phyloP scores from a whole-genome alignment of 345 rosid genomes.

The Citropsis articulata region DNA sequence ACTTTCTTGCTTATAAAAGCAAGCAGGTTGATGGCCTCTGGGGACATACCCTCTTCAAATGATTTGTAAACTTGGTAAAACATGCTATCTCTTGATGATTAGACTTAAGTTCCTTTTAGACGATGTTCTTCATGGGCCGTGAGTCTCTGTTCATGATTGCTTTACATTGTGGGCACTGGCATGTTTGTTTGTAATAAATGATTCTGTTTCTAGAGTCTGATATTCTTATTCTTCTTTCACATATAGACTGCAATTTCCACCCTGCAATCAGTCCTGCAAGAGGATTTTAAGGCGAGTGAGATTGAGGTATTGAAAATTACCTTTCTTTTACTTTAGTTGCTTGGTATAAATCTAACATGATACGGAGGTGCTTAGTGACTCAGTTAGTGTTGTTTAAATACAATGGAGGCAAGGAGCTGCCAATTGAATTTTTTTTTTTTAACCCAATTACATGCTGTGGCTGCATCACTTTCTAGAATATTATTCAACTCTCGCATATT shows the following conservation, averaged over 20 bases:
- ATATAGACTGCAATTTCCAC: conserved; percentile 62
- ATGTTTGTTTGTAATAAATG: not conserved
- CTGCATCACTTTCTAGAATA: not conserved
- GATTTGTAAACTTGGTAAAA: not conserved
- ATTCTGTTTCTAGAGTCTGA: conserved; percentile 19
- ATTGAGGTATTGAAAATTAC: conserved; percentile 45
- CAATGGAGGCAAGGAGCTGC: not conserved
- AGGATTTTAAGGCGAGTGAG: conserved; percentile 71
- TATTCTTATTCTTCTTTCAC: not conserved
- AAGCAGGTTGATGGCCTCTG: not conserved
- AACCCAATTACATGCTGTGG: not conserved
- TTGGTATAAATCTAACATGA: not conserved
- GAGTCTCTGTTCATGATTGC: not conserved
- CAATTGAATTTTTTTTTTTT: not conserved
- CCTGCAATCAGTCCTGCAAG: conserved; percentile 67
- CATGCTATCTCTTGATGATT: not conserved
- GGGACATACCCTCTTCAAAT: not conserved
- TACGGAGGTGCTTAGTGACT: not conserved
- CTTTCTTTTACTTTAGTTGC: not conserved
- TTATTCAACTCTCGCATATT: not conserved
- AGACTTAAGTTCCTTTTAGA: not conserved
- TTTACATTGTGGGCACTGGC: not conserved
- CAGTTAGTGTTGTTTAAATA: not conserved
- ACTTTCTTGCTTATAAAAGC: not conserved
- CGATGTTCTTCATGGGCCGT: not conserved